These are phyloP conservation scores for Dioszegia aurantiaca DNA, from an alignment of 768 basidiomycete genomes.

Conservation along the genomic window DNA sequence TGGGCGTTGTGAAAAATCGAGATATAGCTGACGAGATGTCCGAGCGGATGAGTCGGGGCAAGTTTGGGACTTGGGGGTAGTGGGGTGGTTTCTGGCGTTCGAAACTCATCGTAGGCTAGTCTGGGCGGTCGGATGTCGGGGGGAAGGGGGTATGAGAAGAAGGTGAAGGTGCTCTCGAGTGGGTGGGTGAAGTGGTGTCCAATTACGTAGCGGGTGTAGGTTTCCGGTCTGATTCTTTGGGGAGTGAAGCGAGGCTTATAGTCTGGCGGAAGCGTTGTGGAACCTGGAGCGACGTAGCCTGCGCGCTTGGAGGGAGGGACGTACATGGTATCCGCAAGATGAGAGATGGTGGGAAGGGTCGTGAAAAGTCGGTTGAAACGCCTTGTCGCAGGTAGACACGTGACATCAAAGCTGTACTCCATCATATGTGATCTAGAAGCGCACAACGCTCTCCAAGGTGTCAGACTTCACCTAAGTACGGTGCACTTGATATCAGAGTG, in stretches of 20 bases:
- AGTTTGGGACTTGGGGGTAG: conserved; percentile 21
- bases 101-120: conserved; percentile 15
- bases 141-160: conserved; percentile 19
- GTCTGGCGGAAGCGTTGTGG: conserved; percentile 5
- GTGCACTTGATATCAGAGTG: too few relatives aligned
- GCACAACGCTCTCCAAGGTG: too few relatives aligned
- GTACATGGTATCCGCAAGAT: conserved; percentile 14
- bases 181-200: conserved; percentile 25
- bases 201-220: not conserved
- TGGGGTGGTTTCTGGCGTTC: conserved; percentile 17
- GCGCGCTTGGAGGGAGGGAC: conserved; percentile 25
- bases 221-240: not conserved
- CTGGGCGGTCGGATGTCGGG: not conserved
- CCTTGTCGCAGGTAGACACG: too few relatives aligned
- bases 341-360: not conserved
- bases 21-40: conserved; percentile 28
- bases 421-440: too few relatives aligned
- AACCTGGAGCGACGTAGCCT: conserved; percentile 15
- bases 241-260: conserved; percentile 11
- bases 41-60: conserved; percentile 22
- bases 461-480: too few relatives aligned
- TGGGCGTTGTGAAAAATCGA: conserved; percentile 27
- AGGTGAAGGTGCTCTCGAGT: conserved; percentile 23
- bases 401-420: too few relatives aligned
- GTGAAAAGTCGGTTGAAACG: not conserved